Evolutionary conservation across 257 asterid species (phyloP).

Genomic region (Capsicum chinense): DNA sequence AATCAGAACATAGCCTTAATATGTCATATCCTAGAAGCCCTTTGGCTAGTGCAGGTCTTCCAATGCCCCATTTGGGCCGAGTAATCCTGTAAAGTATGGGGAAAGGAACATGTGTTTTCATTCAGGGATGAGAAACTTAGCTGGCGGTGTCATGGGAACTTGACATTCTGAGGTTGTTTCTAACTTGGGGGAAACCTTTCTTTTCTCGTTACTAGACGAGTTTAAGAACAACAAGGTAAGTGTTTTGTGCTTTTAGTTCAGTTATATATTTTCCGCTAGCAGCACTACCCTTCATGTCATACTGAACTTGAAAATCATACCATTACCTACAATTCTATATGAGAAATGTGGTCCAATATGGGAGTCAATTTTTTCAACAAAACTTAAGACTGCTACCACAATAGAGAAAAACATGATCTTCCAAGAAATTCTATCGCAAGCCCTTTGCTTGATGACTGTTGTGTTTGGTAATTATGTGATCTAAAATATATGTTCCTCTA

Average conservation of each 20-base stretch:
- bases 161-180: constrained; percentile 59
- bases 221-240: constrained; percentile 71
- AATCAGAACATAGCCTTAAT: constrained; percentile 54
- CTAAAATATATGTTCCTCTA: constrained; percentile 60
- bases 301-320: neutral
- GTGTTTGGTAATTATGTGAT: constrained; percentile 89
- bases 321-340: constrained; percentile 24
- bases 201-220: constrained; percentile 68
- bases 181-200: constrained; percentile 55
- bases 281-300: neutral
- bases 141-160: constrained; percentile 52
- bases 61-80: constrained; percentile 52
- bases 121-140: constrained; percentile 50
- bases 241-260: constrained; percentile 81
- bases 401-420: constrained; percentile 81
- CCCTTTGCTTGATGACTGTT: constrained; percentile 78
- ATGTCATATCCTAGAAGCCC: constrained; percentile 60
- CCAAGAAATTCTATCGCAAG: constrained; percentile 74
- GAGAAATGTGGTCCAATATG: constrained; percentile 78
- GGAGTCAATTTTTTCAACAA: constrained; percentile 85
- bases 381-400: constrained; percentile 73
- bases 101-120: constrained; percentile 54
- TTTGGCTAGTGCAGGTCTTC: constrained; percentile 45
- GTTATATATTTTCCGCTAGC: constrained; percentile 45
- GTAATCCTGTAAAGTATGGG: constrained; percentile 54